Evolutionary conservation across 768 basidiomycete genomes (phyloP).

Genomic region (Piloderma croceum): DNA sequence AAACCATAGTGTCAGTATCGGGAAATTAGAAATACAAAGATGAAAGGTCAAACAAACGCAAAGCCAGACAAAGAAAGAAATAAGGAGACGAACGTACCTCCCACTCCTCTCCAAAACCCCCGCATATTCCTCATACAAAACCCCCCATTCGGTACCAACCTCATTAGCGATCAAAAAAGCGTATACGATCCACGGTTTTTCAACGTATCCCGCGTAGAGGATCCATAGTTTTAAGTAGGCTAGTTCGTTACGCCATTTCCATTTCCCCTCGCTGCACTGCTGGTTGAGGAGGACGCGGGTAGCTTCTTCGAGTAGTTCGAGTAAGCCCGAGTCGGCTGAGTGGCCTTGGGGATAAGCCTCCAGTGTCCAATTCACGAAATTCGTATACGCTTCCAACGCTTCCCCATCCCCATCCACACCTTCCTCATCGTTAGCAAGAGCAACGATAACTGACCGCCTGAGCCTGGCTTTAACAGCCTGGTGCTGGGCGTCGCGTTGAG

Average conservation of each 20-base stretch:
- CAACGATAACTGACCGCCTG: constrained; percentile 66
- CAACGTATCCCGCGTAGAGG: constrained; percentile 88
- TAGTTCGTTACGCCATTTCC: constrained; percentile 78
- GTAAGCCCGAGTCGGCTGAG: constrained; percentile 81
- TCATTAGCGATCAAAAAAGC: constrained; percentile 87
- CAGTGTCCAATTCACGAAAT: constrained; percentile 85
- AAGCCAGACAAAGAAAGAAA: no score
- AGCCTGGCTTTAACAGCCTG: constrained; percentile 58
- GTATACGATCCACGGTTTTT: constrained; percentile 84
- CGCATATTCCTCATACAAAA: constrained; percentile 92
- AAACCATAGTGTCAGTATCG: constrained; percentile 6
- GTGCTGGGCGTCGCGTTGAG: constrained; percentile 66
- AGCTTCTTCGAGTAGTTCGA: constrained; percentile 89
- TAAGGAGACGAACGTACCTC: constrained; percentile 39
- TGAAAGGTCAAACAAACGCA: no score
- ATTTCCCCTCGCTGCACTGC: no score
- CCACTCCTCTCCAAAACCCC: constrained; percentile 75
- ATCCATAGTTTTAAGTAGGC: constrained; percentile 94
- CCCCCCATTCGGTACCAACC: constrained; percentile 73
- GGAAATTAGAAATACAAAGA: constrained; percentile 4
- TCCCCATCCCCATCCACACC: constrained; percentile 78
- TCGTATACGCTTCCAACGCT: constrained; percentile 80
- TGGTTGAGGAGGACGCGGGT: constrained; percentile 80
- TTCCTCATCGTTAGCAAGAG: no score
- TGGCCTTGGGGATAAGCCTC: constrained; percentile 94